Evolutionary conservation across 345 rosid genomes (phyloP).

Genomic region (Salix suchowensis): DNA sequence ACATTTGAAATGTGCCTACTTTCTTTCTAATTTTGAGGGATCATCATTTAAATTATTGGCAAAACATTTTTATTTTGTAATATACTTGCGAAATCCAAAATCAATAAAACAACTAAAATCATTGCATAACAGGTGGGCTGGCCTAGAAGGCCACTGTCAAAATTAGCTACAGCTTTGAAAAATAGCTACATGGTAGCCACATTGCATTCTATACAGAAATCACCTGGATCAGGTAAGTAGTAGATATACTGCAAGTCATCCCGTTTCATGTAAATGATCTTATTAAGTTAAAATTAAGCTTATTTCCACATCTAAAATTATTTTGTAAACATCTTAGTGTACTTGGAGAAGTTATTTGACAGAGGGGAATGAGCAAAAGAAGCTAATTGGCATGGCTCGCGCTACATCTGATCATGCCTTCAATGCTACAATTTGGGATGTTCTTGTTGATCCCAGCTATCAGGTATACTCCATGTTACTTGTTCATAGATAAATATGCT

Average conservation of each 20-base stretch:
- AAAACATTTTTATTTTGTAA: not conserved
- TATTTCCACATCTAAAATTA: constrained; percentile 34
- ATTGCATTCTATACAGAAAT: constrained; percentile 60
- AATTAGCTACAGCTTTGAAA: constrained; percentile 81
- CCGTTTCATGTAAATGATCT: constrained; percentile 4
- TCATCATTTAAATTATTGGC: not conserved
- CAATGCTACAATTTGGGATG: constrained; percentile 99
- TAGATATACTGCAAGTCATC: not conserved
- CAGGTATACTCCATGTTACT: constrained; percentile 48
- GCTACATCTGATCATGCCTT: constrained; percentile 98
- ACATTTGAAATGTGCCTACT: not conserved
- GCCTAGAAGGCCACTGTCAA: constrained; percentile 86
- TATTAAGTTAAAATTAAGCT: constrained; percentile 8
- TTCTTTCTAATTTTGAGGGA: not conserved
- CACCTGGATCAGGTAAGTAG: constrained; percentile 59
- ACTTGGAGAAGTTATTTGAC: constrained; percentile 92
- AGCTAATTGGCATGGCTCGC: constrained; percentile 95
- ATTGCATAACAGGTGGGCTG: constrained; percentile 65
- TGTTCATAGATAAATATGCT: not conserved
- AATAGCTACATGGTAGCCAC: constrained; percentile 96
- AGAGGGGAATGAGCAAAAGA: constrained; percentile 66
- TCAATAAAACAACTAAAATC: not conserved
- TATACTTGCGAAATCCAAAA: too few relatives aligned
- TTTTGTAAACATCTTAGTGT: constrained; percentile 84
- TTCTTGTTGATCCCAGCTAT: constrained; percentile 90